A percentile compares a stretch with the other conserved stretches of the same genome.
These are phyloP conservation scores for Trichoderma polysporum DNA, from an alignment of 2,329 filamentous ascomycete genomes.

Conservation along the genomic window DNA sequence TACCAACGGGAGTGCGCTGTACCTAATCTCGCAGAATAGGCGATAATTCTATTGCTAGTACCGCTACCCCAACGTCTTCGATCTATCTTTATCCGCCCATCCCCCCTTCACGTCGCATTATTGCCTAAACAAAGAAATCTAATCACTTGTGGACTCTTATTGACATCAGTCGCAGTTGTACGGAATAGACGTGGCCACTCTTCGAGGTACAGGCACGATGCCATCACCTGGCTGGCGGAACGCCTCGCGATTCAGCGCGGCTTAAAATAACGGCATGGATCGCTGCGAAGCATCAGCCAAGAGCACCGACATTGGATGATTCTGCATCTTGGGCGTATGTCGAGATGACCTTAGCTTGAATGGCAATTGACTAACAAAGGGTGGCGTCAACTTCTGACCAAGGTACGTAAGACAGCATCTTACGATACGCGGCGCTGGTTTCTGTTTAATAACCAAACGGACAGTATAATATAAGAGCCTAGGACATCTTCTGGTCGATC, in stretches of 20 bases:
- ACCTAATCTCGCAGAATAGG: neutral
- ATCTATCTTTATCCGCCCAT: neutral
- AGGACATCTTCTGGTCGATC: neutral
- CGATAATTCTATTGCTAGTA: neutral
- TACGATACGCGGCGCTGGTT: neutral
- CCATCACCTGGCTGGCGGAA: neutral
- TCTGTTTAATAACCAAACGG: neutral
- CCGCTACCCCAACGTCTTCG: neutral
- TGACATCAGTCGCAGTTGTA: neutral
- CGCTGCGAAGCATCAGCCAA: neutral
- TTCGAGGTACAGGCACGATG: neutral
- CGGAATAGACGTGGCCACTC: neutral
- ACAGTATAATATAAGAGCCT: neutral
- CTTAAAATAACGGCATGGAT: neutral
- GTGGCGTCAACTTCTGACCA: neutral
- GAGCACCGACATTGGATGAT: neutral
- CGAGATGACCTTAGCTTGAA: neutral
- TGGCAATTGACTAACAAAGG: neutral
- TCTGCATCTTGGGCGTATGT: neutral
- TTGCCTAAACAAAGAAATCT: neutral
- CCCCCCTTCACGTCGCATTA: neutral
- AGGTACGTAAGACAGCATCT: neutral
- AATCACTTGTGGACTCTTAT: neutral
- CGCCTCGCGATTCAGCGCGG: neutral
- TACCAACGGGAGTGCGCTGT: neutral